Evolutionary conservation across 2,329 filamentous ascomycete genomes (phyloP), one percentile per base, ranked within the genome.

Genomic region (Phyllosticta paracitricarpa): DNA sequence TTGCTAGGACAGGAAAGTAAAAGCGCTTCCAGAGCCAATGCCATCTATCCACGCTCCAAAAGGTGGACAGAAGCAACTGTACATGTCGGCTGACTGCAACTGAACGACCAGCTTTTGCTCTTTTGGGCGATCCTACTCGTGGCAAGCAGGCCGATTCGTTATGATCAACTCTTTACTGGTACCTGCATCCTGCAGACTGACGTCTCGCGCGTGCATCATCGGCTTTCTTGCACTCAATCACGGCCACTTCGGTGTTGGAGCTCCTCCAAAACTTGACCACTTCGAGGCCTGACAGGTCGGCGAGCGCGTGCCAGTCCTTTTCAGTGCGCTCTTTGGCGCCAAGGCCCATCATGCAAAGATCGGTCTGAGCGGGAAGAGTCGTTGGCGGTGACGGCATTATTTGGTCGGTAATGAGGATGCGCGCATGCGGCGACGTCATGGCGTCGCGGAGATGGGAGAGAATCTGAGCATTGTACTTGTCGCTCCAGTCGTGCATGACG

Each of bases 391-490:
- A 51, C 3, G 51, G 33, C 52, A 62, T 58, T 51, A 61, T 53
- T 24, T 61, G 60, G 8, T 80, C 78, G 59, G 77, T 74, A 56
- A 80, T 74, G 24, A 80, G 63, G 24, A 80, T 69, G 14, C 68
- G 65, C 0, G 75, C 77, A 4, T 72, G 69, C 0, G 65, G 60
- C n/a, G 40, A 48, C 1, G 63, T 66, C 67, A 78, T 70, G 1
- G 75, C 76, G 0, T 67, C 62, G 1, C 63, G 63, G 8, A 75
- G 63, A 14, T 73, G 68, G 10, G 64, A 65, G 30, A 78, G 69
- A 53, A 75, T 73, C 52, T 67, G 61, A 2, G 68, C 55, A 33
- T 63, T 67, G 61, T 73, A 69, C 60, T 68, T 69, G 64, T 72
- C 69, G 52, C 68, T 68, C 68, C 69, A 71, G 57, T 72, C 69